Percentiles rank a stretch among this genome's conserved stretches.
phyloP scores from a whole-genome alignment of 2,329 filamentous ascomycete species.

The Aspergillus fumigatiaffinis region DNA sequence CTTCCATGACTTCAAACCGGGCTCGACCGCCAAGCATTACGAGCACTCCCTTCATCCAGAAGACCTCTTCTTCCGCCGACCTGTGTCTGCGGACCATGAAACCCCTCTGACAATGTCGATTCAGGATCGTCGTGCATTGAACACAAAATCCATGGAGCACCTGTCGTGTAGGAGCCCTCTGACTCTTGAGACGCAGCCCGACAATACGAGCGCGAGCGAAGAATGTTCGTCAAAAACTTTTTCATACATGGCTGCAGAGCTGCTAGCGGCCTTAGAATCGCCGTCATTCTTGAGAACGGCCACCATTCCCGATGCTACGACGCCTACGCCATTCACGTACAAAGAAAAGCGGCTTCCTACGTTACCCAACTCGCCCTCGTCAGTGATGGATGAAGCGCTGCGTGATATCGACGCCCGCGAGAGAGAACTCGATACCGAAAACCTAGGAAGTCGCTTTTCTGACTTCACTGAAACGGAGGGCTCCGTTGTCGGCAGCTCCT shows the following conservation, averaged over 20 bases:
- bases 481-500: conserved; percentile 26
- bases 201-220: conserved; percentile 1
- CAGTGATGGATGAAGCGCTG: conserved; percentile 41
- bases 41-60: neutral
- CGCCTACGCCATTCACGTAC: conserved; percentile 25
- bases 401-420: conserved; percentile 32
- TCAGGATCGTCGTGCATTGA: conserved; percentile 35
- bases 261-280: conserved; percentile 17
- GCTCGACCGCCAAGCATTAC: neutral
- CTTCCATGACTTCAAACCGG: neutral
- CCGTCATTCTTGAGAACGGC: conserved; percentile 20
- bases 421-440: conserved; percentile 28
- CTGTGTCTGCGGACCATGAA: conserved; percentile 8
- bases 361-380: conserved; percentile 45
- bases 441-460: conserved; percentile 41
- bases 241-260: conserved; percentile 4
- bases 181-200: conserved; percentile 23
- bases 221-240: conserved; percentile 12
- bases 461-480: conserved; percentile 34
- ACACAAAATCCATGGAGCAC: conserved; percentile 23
- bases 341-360: conserved; percentile 42
- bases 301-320: conserved; percentile 17
- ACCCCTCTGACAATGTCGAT: conserved; percentile 25
- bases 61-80: conserved; percentile 16
- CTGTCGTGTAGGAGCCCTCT: conserved; percentile 25